Base-by-base conservation (phyloP, 352 stramenopile species). In the Phytopythium mirpurense region DNA sequence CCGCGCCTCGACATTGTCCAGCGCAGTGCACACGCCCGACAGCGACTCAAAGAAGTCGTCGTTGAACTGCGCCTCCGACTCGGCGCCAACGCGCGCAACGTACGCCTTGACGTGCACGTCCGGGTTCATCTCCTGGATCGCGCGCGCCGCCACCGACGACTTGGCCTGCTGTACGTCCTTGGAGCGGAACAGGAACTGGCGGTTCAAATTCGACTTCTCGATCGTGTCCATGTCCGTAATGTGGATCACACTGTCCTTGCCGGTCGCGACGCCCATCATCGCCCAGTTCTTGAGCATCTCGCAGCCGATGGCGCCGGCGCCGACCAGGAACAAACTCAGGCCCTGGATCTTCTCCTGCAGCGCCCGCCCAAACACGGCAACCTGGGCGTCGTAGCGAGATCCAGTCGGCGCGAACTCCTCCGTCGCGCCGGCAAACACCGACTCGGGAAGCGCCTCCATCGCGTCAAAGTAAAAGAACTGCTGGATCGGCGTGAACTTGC, bases 281-380 rank as follows among this genome's bases (percentile, higher is more conserved):
- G 97, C 97, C 95, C 96, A 99, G 69, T 99, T 99, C 79, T 99
- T 99, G 8, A 99, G 83, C 94, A 99, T 99, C 76, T 99, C 98
- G 66, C 98, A 99, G 5, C 98, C 97, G 63, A 99, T 99, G 5
- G 97, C 98, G 44, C 98, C 98, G 16, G 97, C 96, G 26, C 98
- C 98, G 47, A 99, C 95, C 19, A 99, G 77, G 61, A 99, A 99
- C 60, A 99, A 70, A 46, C 82, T 96, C 56, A 97, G 62, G 45
- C 86, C 81, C 27, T 88, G 73, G 42, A 98, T 78, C 50, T 90
- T 83, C 29, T 79, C 69, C 56, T 96, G 86, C 27, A 96, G 42
- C 8, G 64, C 61, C 10, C 71, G 75, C 11, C 90, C 90, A 52
- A 96, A 98, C 12, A 98, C 84, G 2, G 82, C 83, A 43, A 98